phyloP scores from a whole-genome alignment of 2,329 filamentous ascomycete genomes.

The Raffaelea arxii region DNA sequence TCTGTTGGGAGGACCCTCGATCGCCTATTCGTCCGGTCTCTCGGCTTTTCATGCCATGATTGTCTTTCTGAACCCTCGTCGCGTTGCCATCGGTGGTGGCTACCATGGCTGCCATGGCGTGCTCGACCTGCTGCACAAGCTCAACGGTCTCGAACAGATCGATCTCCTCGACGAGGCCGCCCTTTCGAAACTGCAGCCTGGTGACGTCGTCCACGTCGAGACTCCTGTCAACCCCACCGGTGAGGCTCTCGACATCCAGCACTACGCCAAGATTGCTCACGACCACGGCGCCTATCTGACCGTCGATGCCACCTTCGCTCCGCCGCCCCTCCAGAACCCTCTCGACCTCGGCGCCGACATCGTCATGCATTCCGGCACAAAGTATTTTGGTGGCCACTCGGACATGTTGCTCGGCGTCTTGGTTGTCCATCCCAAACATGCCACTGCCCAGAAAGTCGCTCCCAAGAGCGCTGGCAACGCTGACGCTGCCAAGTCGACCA shows the following conservation, averaged over 20 bases:
- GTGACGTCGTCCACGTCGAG: slow-evolving; percentile 85
- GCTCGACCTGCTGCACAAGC: slow-evolving; percentile 60
- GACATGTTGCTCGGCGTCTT: slow-evolving; percentile 88
- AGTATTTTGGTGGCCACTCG: slow-evolving; percentile 92
- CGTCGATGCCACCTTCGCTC: slow-evolving; percentile 88
- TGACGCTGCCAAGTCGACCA: too few species aligned
- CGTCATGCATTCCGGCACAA: slow-evolving; percentile 88
- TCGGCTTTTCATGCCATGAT: slow-evolving; percentile 82
- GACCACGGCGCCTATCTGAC: slow-evolving; percentile 63
- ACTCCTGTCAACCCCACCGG: slow-evolving; percentile 90
- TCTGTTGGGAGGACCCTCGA: slow-evolving; percentile 56
- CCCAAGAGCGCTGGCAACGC: too few species aligned
- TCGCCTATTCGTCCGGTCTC: slow-evolving; percentile 80
- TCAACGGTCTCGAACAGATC: slow-evolving; percentile 66
- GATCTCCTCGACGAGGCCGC: slow-evolving; percentile 43
- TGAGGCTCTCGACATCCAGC: slow-evolving; percentile 61
- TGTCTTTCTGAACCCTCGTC: slow-evolving; percentile 72
- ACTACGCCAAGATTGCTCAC: slow-evolving; percentile 65
- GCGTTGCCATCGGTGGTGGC: slow-evolving; percentile 70
- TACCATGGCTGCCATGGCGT: slow-evolving; percentile 95
- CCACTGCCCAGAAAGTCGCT: slow-evolving; percentile 4
- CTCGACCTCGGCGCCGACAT: slow-evolving; percentile 74
- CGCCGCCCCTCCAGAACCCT: slow-evolving; percentile 80
- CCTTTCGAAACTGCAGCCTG: slow-evolving; percentile 54
- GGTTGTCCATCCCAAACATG: slow-evolving; percentile 41